Percentiles rank a stretch among this genome's conserved stretches.
Evolutionary conservation across 306 rosid genomes (phyloP).

Genomic region (Prunus salicina): DNA sequence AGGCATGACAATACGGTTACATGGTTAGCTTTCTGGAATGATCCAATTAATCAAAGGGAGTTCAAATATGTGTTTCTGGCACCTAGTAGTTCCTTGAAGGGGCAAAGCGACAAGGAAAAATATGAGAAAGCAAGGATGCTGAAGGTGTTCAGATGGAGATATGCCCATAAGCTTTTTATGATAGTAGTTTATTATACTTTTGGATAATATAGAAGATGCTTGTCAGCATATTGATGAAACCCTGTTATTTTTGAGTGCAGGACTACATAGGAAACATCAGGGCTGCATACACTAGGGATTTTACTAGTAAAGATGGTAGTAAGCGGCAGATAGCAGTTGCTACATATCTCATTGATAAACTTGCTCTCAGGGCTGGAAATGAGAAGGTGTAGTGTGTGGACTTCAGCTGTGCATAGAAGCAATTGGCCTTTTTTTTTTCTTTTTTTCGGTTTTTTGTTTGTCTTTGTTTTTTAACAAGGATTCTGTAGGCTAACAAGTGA

Average conservation of each 20-base stretch:
- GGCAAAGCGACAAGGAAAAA: slow-evolving; percentile 95
- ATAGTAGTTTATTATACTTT: slow-evolving; percentile 5
- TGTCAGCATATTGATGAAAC: slow-evolving; percentile 7
- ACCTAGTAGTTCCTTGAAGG: slow-evolving; percentile 93
- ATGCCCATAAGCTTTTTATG: slow-evolving; percentile 17
- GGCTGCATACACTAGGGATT: slow-evolving; percentile 77
- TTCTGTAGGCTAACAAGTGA: background rate
- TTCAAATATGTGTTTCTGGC: slow-evolving; percentile 94
- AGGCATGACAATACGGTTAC: slow-evolving; percentile 93
- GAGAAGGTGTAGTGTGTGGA: slow-evolving; percentile 71
- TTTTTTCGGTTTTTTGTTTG: too few species aligned
- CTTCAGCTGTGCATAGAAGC: too few species aligned
- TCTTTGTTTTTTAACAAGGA: background rate
- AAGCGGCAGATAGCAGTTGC: slow-evolving; percentile 92
- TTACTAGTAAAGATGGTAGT: slow-evolving; percentile 66
- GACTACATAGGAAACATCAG: slow-evolving; percentile 79
- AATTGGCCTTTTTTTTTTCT: too few species aligned
- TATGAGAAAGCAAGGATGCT: slow-evolving; percentile 94
- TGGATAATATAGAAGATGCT: slow-evolving; percentile 12
- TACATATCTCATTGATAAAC: slow-evolving; percentile 92
- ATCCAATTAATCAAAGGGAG: slow-evolving; percentile 85
- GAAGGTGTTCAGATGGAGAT: slow-evolving; percentile 51
- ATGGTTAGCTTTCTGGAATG: slow-evolving; percentile 93
- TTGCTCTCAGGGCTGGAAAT: slow-evolving; percentile 99
- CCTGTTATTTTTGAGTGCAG: slow-evolving; percentile 46